Percentiles rank a stretch among this genome's conserved stretches.
These are phyloP conservation scores for Colletotrichum simmondsii DNA, from an alignment of 2,329 filamentous ascomycete genomes.

Conservation along the genomic window DNA sequence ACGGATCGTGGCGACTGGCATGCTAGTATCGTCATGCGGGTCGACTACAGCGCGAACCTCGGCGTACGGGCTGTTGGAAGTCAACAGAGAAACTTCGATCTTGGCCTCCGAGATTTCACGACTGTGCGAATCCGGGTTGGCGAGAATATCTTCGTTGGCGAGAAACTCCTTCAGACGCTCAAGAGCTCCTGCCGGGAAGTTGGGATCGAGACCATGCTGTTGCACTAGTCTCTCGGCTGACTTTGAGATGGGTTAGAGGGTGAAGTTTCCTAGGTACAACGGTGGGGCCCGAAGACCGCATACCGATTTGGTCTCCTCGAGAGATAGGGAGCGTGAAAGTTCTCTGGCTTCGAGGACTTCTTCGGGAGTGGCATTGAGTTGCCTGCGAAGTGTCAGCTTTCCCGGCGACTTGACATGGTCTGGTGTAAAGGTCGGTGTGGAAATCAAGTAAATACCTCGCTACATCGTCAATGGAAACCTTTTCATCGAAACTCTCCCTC, in stretches of 20 bases:
- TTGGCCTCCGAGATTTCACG: constrained; percentile 45
- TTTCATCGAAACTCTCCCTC: constrained; percentile 12
- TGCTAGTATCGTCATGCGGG: constrained; percentile 51
- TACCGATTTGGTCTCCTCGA: constrained; percentile 13
- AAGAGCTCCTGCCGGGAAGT: constrained; percentile 55
- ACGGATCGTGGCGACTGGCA: constrained; percentile 54
- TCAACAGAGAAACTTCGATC: constrained; percentile 44
- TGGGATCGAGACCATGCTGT: constrained; percentile 57
- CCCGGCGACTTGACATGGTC: too few relatives aligned
- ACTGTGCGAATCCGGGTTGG: constrained; percentile 40
- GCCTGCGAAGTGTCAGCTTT: background rate
- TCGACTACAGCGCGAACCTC: constrained; percentile 58
- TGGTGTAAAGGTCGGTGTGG: too few relatives aligned
- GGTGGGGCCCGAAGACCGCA: background rate
- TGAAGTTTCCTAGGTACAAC: background rate
- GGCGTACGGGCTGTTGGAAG: constrained; percentile 50
- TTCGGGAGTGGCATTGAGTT: constrained; percentile 38
- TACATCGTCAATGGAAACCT: constrained; percentile 18
- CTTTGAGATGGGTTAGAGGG: constrained; percentile 34
- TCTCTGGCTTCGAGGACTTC: constrained; percentile 41
- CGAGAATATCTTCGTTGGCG: constrained; percentile 33
- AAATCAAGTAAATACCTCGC: background rate
- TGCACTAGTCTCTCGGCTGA: constrained; percentile 43
- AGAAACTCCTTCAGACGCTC: constrained; percentile 54
- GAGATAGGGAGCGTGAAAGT: background rate